Conservation (phyloP, 306 rosid genomes). For the Gastrolobium bilobum region DNA sequence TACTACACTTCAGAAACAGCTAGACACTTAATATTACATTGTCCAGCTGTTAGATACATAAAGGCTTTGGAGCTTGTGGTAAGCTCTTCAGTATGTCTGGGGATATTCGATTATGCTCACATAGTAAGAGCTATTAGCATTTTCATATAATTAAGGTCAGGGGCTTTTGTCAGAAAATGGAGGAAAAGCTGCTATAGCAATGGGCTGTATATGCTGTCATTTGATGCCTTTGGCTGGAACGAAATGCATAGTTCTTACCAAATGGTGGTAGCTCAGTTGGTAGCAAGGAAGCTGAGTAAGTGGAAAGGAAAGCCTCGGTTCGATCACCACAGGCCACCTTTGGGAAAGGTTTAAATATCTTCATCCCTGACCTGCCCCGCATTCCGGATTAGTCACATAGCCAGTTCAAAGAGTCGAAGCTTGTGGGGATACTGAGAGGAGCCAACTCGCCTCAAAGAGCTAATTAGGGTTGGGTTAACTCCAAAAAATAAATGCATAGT, state of each 20-base stretch:
- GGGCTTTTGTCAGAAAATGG: constrained; percentile 34
- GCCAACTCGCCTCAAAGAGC: too few species aligned
- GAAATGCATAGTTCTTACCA: neutral
- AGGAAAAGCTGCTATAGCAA: constrained; percentile 1
- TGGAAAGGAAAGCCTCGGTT: too few species aligned
- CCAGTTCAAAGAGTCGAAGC: too few species aligned
- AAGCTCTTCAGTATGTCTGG: neutral
- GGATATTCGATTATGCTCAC: constrained; percentile 10
- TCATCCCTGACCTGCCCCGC: too few species aligned
- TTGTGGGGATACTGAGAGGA: too few species aligned
- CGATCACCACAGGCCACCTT: too few species aligned
- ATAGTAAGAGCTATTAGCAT: neutral
- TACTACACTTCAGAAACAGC: constrained; percentile 18
- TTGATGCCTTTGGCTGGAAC: constrained; percentile 17
- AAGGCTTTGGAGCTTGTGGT: neutral
- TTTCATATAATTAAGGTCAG: constrained; percentile 21
- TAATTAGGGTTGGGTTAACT: too few species aligned
- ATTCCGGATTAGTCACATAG: too few species aligned
- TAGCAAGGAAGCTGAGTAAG: too few species aligned
- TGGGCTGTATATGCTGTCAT: neutral
- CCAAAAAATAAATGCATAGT: neutral
- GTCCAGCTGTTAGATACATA: neutral
- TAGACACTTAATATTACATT: neutral
- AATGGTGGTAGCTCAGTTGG: too few species aligned
- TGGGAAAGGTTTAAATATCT: too few species aligned